A percentile compares a stretch with the other conserved stretches of the same genome.
Conservation (phyloP, 345 rosid species). For the Toxicodendron radicans region DNA sequence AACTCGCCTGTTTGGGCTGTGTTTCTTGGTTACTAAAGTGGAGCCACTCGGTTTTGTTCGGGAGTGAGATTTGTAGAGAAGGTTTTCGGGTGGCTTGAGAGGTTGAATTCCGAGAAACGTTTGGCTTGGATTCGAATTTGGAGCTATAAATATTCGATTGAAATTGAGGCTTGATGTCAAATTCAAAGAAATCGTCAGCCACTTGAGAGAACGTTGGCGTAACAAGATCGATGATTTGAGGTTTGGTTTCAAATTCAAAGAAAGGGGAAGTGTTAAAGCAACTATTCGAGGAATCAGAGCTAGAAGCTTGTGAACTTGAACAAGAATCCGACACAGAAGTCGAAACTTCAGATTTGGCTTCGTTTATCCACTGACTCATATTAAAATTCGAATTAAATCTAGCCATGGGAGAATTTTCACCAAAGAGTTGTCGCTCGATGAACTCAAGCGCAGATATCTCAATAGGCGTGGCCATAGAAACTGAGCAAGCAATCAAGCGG, state of each 20-base stretch:
- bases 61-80: constrained; percentile 51
- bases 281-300: constrained; percentile 27
- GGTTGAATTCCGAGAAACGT: constrained; percentile 11
- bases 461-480: constrained; percentile 36
- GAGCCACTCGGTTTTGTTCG: constrained; percentile 50
- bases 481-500: constrained; percentile 19
- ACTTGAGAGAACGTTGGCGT: constrained; percentile 26
- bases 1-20: not conserved
- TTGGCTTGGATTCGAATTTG: constrained; percentile 32
- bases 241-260: constrained; percentile 45
- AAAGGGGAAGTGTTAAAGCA: constrained; percentile 20
- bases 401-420: constrained; percentile 43
- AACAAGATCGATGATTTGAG: constrained; percentile 35
- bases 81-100: constrained; percentile 42
- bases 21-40: constrained; percentile 31
- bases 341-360: constrained; percentile 16
- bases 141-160: not conserved
- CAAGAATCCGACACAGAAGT: constrained; percentile 1
- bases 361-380: constrained; percentile 22
- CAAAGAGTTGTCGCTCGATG: constrained; percentile 58
- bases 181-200: constrained; percentile 11
- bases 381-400: not conserved
- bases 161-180: constrained; percentile 2
- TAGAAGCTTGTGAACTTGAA: constrained; percentile 24
- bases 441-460: constrained; percentile 46